phyloP scores from a whole-genome alignment of 176 grass and related monocot genomes.

The Panicum miliaceum region DNA sequence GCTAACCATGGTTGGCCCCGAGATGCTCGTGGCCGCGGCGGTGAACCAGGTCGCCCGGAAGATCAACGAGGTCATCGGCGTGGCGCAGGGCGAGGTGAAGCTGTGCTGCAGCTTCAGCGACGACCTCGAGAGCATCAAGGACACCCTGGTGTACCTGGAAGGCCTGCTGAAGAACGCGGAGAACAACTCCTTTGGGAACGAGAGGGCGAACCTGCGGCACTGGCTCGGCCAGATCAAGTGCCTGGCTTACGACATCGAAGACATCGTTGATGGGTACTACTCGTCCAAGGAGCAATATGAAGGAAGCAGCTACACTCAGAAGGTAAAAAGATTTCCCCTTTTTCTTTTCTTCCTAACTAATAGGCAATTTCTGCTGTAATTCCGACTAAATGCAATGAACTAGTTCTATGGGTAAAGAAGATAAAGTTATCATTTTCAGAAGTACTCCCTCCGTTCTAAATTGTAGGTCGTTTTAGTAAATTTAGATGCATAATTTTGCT shows the following conservation, averaged over 20 bases:
- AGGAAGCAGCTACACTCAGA: constrained; percentile 28
- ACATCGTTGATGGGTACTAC: constrained; percentile 51
- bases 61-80: constrained; percentile 34
- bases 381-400: background rate
- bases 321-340: background rate
- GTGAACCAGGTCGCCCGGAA: constrained; percentile 53
- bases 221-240: constrained; percentile 55
- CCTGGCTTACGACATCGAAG: constrained; percentile 54
- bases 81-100: constrained; percentile 42
- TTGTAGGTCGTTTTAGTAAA: too few species aligned
- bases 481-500: too few species aligned
- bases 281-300: constrained; percentile 45
- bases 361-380: background rate
- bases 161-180: constrained; percentile 46
- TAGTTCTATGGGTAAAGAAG: background rate
- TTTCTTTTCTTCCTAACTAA: background rate
- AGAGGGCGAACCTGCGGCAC: constrained; percentile 41
- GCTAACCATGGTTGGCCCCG: constrained; percentile 38
- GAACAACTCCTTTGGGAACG: constrained; percentile 49
- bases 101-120: constrained; percentile 54
- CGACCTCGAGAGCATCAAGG: constrained; percentile 43
- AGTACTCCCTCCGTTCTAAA: too few species aligned
- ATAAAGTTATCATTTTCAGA: background rate
- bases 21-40: constrained; percentile 49
- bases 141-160: constrained; percentile 45